Percentiles rank a stretch among this genome's conserved stretches.
Evolutionary conservation across 306 rosid species (phyloP).

Genomic region (Cucurbita pepo): DNA sequence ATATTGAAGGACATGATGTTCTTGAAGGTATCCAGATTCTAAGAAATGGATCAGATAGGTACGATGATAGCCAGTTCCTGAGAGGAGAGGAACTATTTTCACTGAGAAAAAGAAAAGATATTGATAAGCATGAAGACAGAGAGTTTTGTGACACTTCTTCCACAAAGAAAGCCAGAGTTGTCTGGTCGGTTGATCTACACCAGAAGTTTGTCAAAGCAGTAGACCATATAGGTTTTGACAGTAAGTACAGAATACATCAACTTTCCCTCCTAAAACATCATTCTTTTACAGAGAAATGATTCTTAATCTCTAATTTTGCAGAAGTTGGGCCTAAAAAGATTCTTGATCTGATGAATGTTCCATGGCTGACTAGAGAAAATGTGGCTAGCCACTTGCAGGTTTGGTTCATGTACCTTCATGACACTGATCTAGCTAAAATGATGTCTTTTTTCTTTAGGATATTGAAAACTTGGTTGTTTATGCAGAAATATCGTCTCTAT

Average conservation of each 20-base stretch:
- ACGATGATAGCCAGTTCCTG: constrained; percentile 52
- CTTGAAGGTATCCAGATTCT: constrained; percentile 43
- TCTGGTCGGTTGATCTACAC: constrained; percentile 97
- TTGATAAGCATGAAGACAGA: constrained; percentile 56
- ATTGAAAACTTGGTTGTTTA: background rate
- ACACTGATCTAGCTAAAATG: constrained; percentile 5
- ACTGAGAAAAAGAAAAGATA: constrained; percentile 57
- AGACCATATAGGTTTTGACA: constrained; percentile 84
- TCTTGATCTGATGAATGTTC: constrained; percentile 88
- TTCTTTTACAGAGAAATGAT: constrained; percentile 24
- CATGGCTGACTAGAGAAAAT: constrained; percentile 84
- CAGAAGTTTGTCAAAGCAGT: constrained; percentile 97
- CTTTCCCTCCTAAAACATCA: background rate
- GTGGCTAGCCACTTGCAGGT: constrained; percentile 99
- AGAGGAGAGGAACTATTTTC: constrained; percentile 46
- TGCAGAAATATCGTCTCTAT: constrained; percentile 94
- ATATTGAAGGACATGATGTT: constrained; percentile 60
- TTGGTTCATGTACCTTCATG: background rate
- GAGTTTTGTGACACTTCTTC: constrained; percentile 59
- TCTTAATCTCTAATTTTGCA: constrained; percentile 48
- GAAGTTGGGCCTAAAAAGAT: constrained; percentile 97
- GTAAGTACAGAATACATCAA: constrained; percentile 32
- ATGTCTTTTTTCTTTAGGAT: background rate
- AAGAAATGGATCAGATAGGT: constrained; percentile 56
- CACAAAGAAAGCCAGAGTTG: constrained; percentile 77